Evolutionary conservation across 2,329 filamentous ascomycete species (phyloP), one percentile per base, ranked within the genome.

Genomic region (Aspergillus glaucus): DNA sequence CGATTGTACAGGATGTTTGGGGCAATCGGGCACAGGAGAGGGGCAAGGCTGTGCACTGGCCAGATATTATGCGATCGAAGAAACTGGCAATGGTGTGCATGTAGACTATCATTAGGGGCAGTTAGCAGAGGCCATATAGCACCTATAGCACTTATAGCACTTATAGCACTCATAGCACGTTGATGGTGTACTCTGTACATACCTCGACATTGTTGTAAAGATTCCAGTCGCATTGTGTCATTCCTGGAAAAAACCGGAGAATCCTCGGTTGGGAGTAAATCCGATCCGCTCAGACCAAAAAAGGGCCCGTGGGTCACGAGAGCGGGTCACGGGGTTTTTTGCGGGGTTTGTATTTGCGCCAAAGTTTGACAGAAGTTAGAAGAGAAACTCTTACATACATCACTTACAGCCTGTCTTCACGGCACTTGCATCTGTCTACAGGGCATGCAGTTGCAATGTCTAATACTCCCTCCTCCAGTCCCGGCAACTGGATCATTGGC

Each of bases 1-100:
- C 24, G 4, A 60, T 50, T 15, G 53, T 65, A 14, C 51, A 63
- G 47, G 50, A 55, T 26, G 58, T 66, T 2, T 70, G 67, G 68
- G 48, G n/a, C n/a, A 37, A 19, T 19, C 34, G 34, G 34, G 17
- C 17, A 9, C n/a, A 37, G 34, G 12, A 17, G 34, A 19, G 26
- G 26, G 26, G 26, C 10, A 30, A 58, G 39, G 12, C 34, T n/a
- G 34, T 37, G 17, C 34, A 37, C 34, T 37, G 34, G 34, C 34
- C 14, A 19, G 34, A 37, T 4, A 37, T 37, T 17, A 19, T 37
- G n/a, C 34, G 34, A 6, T 37, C 34, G 7, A n/a, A 19, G 6
- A 37, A 30, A 30, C 10, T 37, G 17, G 34, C 34, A 9, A 15
- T 37, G 34, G n/a, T 37, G 17, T 17, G 34, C 6, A 37, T 37